phyloP scores from a whole-genome alignment of 768 basidiomycete genomes.

The Phanerodontia chrysosporium region DNA sequence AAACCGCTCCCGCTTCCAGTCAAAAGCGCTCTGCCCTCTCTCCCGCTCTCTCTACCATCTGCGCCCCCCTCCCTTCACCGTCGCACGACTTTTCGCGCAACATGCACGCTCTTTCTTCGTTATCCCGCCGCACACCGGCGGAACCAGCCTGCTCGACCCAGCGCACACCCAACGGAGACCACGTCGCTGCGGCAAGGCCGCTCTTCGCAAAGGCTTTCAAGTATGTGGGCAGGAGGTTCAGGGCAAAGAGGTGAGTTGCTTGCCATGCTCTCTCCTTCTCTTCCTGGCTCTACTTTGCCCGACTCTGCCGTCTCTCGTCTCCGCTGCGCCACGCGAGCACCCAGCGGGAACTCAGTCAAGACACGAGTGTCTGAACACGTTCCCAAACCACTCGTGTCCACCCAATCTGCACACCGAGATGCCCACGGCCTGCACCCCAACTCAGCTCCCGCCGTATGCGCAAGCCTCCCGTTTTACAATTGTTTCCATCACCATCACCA shows the following conservation, averaged over 20 bases:
- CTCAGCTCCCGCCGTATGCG: too few relatives aligned
- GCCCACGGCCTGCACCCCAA: too few relatives aligned
- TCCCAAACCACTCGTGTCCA: too few relatives aligned
- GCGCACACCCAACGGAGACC: background rate
- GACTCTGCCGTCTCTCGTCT: background rate
- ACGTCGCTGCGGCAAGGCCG: background rate
- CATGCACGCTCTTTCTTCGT: background rate
- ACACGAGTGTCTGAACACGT: too few relatives aligned
- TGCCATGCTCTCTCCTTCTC: background rate
- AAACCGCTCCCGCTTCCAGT: slow-evolving; percentile 1
- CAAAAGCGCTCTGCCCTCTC: background rate
- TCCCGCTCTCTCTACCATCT: background rate
- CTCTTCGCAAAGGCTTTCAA: background rate
- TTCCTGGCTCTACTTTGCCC: background rate
- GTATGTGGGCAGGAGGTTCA: background rate
- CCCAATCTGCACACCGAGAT: too few relatives aligned
- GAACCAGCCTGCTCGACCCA: background rate
- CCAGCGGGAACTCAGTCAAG: too few relatives aligned
- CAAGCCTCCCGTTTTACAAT: too few relatives aligned
- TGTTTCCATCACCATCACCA: too few relatives aligned
- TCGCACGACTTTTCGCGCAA: background rate
- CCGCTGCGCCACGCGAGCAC: too few relatives aligned
- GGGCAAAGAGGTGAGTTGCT: background rate
- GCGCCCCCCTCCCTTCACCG: background rate
- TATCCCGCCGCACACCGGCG: background rate